These are phyloP conservation scores for Candida tetrigidarum DNA, from an alignment of 1,139 yeast species.

Conservation along the genomic window DNA sequence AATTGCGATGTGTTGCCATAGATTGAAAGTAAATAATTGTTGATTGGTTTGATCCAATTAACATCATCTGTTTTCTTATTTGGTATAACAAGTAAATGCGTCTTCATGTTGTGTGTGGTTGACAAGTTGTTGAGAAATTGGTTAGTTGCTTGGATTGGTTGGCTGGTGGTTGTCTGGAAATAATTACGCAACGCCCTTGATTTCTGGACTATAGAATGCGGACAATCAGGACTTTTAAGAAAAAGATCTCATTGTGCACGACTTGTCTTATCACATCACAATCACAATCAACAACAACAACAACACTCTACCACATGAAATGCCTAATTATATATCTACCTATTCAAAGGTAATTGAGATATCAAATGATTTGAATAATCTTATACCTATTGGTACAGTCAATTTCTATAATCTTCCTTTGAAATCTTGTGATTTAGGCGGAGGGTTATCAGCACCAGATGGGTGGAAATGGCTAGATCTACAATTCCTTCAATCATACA, in stretches of 20 bases:
- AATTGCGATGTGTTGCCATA: constrained; percentile 69
- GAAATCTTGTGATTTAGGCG: constrained; percentile 30
- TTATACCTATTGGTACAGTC: constrained; percentile 54
- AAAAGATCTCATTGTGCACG: too few relatives aligned
- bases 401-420: constrained; percentile 45
- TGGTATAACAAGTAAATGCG: constrained; percentile 40
- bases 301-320: constrained; percentile 1
- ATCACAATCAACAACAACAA: background rate
- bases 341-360: constrained; percentile 24
- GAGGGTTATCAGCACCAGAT: constrained; percentile 23
- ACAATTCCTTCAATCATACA: constrained; percentile 21
- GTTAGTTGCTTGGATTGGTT: too few relatives aligned
- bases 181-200: too few relatives aligned
- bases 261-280: background rate
- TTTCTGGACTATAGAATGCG: too few relatives aligned
- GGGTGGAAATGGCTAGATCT: constrained; percentile 60
- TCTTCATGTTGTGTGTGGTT: constrained; percentile 29
- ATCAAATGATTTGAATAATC: constrained; percentile 43
- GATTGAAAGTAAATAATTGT: constrained; percentile 58
- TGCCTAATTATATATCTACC: constrained; percentile 2
- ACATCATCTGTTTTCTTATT: constrained; percentile 60
- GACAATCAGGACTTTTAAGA: too few relatives aligned
- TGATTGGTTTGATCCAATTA: constrained; percentile 71
- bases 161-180: too few relatives aligned
- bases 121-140: too few relatives aligned